Conservation (phyloP, 495 filamentous ascomycete species). For the Darksidea phi region DNA sequence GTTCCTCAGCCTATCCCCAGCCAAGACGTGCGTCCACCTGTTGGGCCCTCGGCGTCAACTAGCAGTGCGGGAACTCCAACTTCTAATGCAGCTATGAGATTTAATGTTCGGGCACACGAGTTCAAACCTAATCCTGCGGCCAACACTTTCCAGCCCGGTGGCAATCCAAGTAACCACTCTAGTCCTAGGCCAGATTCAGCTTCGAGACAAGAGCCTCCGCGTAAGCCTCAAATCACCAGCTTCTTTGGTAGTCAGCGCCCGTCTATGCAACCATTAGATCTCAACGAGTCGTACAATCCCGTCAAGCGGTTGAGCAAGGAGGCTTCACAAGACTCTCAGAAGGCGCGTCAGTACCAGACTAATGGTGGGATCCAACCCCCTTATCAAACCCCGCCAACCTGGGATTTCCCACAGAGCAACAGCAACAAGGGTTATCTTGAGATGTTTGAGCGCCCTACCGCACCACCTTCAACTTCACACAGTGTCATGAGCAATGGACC, state of each 20-base stretch:
- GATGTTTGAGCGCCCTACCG: slow-evolving; percentile 66
- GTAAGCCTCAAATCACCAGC: slow-evolving; percentile 43
- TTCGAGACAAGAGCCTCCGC: slow-evolving; percentile 50
- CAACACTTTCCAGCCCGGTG: slow-evolving; percentile 71
- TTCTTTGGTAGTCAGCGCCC: slow-evolving; percentile 56
- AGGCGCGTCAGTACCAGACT: slow-evolving; percentile 51
- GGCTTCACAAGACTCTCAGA: slow-evolving; percentile 44
- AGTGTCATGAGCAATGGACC: slow-evolving; percentile 58
- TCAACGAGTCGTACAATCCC: slow-evolving; percentile 69
- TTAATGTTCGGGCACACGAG: slow-evolving; percentile 80
- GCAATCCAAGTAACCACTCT: slow-evolving; percentile 58
- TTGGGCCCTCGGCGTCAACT: slow-evolving; percentile 50
- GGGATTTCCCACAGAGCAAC: slow-evolving; percentile 62
- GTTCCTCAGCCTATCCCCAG: slow-evolving; percentile 58
- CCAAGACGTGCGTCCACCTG: slow-evolving; percentile 48
- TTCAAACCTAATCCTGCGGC: slow-evolving; percentile 82
- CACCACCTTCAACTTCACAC: slow-evolving; percentile 63
- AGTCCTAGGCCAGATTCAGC: slow-evolving; percentile 55
- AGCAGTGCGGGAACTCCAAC: slow-evolving; percentile 49
- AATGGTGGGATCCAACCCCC: slow-evolving; percentile 77
- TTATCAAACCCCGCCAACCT: slow-evolving; percentile 76
- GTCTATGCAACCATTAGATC: slow-evolving; percentile 55
- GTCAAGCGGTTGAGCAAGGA: slow-evolving; percentile 70
- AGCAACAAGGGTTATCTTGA: slow-evolving; percentile 70
- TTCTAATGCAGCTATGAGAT: slow-evolving; percentile 59